Conservation (phyloP, 73 alveolate species). For the Effrenium voratum region DNA sequence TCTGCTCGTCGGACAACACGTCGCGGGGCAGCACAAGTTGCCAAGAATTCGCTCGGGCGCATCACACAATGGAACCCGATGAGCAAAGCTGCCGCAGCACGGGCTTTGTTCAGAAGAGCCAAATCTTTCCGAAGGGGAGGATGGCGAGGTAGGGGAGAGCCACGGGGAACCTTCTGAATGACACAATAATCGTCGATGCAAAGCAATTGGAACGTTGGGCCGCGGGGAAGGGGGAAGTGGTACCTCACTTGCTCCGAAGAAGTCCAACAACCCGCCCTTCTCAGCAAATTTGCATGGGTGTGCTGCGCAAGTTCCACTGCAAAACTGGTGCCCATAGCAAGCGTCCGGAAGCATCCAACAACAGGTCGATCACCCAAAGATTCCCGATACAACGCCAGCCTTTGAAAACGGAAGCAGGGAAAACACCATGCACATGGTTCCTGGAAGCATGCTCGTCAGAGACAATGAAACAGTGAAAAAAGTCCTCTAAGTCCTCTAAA, state of each 20-base stretch:
- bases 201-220: neutral
- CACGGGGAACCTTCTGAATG: neutral
- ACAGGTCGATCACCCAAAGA: neutral
- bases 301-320: constrained; percentile 43
- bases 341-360: constrained; percentile 17
- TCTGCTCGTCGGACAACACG: neutral
- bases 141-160: neutral
- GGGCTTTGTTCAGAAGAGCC: neutral
- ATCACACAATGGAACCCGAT: constrained; percentile 19
- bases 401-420: neutral
- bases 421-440: constrained; percentile 33
- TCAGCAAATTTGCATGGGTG: neutral
- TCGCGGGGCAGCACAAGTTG: constrained; percentile 14
- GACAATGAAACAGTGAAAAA: neutral
- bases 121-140: neutral
- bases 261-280: neutral
- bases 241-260: neutral
- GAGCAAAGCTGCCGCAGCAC: neutral
- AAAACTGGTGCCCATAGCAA: constrained; percentile 37
- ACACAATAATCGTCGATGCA: neutral
- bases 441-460: neutral
- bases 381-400: neutral
- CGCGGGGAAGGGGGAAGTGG: neutral
- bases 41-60: neutral
- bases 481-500: neutral